Percentiles rank a stretch among this genome's conserved stretches.
These are phyloP conservation scores for Colletotrichum endophyticum DNA, from an alignment of 2,329 filamentous ascomycete species.

Conservation along the genomic window DNA sequence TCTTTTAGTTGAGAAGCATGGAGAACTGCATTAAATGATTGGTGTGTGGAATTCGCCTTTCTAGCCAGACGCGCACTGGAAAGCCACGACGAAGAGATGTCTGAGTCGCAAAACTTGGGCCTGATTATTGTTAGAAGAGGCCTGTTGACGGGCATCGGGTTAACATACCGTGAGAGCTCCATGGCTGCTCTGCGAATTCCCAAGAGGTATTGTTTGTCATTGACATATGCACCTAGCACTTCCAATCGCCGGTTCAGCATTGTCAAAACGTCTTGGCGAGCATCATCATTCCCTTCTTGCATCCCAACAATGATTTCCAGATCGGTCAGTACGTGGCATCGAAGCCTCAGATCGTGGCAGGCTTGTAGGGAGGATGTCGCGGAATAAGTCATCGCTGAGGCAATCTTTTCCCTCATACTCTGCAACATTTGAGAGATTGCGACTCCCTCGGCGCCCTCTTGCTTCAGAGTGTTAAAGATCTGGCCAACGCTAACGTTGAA, in stretches of 20 bases:
- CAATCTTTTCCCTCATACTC: conserved; percentile 71
- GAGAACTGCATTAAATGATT: conserved; percentile 92
- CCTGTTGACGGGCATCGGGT: neutral
- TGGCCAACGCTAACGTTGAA: conserved; percentile 83
- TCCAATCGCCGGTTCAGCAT: conserved; percentile 80
- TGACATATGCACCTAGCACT: conserved; percentile 84
- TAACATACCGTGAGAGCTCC: conserved; percentile 71
- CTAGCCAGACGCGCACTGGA: conserved; percentile 84
- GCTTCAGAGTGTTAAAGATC: conserved; percentile 62
- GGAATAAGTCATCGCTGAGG: conserved; percentile 75
- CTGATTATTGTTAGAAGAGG: conserved; percentile 30
- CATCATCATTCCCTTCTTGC: conserved; percentile 43
- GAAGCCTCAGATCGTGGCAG: conserved; percentile 84
- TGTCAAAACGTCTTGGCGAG: conserved; percentile 49
- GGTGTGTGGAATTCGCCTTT: conserved; percentile 82
- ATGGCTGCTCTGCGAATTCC: conserved; percentile 87
- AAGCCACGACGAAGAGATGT: conserved; percentile 86
- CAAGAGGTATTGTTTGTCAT: conserved; percentile 92
- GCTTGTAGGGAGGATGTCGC: conserved; percentile 81
- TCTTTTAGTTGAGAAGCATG: conserved; percentile 87
- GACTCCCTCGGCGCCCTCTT: conserved; percentile 50
- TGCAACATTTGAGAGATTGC: conserved; percentile 63
- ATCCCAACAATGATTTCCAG: conserved; percentile 75
- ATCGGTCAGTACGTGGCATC: conserved; percentile 87
- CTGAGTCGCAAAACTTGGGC: conserved; percentile 68